Evolutionary conservation across 176 grass and related monocot genomes (phyloP), one percentile per base, ranked within the genome.

Genomic region (Dactylis glomerata): DNA sequence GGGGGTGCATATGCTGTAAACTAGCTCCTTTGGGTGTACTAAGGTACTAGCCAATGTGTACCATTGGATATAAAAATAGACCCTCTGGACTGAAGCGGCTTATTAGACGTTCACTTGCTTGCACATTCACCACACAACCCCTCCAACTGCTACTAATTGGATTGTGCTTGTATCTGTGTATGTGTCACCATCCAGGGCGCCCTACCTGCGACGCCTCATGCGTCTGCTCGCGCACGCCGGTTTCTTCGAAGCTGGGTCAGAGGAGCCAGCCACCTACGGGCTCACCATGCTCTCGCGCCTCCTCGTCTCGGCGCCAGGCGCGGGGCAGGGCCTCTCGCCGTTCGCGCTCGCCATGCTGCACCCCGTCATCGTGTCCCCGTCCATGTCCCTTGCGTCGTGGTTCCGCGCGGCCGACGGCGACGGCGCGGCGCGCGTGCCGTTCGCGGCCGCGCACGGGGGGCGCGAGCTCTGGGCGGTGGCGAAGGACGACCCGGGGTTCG

Each of bases 301-400:
- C 62, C 92, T 94, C 47, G 67, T 92, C 66, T 69, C 61, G 24
- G 31, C 38, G 14, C 52, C 54, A 17, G 70, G 26, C 13, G 20
- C 55, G 3, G 36, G 61, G 4, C 19, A 56, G 2, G 85, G 73
- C 51, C 83, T 91, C 59, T 89, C 89, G 41, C 89, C 85, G 31
- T 92, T 94, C 83, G 87, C 83, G 36, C 81, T 73, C 26, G 72
- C 84, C 72, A 86, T 85, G 84, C 73, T 94, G 59, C 84, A 92
- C 47, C 92, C 92, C 5, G 28, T 77, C 65, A 9, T 88, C 31
- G 72, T 92, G 52, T 72, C 73, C 1, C 87, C 90, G 40, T 88
- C 84, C 56, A 59, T 90, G 47, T 83, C 83, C 5, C 82, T 94
- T 58, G 85, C 81, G 47, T 83, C 84, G 14, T 92, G 90, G 87